Conservation (phyloP, 75 land plant genomes). For the Picea glauca region DNA sequence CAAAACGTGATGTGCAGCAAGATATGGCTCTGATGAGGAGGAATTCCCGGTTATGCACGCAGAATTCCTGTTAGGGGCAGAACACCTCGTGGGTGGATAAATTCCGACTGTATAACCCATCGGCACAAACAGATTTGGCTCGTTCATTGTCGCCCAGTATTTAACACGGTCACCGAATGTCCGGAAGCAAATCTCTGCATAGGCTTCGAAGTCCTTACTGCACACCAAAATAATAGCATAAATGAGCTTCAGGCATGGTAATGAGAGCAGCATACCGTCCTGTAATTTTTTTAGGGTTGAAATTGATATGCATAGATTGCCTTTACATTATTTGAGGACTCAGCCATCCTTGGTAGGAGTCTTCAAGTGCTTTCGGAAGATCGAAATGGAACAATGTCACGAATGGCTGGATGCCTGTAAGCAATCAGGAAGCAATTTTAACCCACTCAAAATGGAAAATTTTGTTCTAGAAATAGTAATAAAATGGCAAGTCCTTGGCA, state of each 20-base stretch:
- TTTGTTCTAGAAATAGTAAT: no score
- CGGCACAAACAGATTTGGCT: constrained; percentile 19
- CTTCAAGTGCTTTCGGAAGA: constrained; percentile 51
- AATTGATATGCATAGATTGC: neutral
- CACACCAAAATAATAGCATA: neutral
- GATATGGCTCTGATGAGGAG: constrained; percentile 13
- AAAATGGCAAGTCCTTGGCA: no score
- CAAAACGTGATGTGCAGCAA: constrained; percentile 27
- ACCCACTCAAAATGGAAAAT: neutral
- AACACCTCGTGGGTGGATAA: constrained; percentile 25
- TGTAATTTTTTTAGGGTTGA: constrained; percentile 41
- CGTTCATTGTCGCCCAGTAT: constrained; percentile 37
- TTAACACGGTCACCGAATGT: constrained; percentile 26
- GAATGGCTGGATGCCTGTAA: constrained; percentile 48
- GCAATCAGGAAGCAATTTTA: neutral
- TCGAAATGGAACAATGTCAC: constrained; percentile 54
- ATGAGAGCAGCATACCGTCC: neutral
- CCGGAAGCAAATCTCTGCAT: constrained; percentile 23
- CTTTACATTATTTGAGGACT: constrained; percentile 51
- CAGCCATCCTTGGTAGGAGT: constrained; percentile 56
- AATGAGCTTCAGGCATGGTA: neutral
- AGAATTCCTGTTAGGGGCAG: neutral
- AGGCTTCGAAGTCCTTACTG: constrained; percentile 18
- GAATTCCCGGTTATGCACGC: no score
- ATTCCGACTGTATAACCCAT: constrained; percentile 14